These are phyloP conservation scores for Penicillium herquei DNA, from an alignment of 495 filamentous ascomycete species.

Conservation along the genomic window DNA sequence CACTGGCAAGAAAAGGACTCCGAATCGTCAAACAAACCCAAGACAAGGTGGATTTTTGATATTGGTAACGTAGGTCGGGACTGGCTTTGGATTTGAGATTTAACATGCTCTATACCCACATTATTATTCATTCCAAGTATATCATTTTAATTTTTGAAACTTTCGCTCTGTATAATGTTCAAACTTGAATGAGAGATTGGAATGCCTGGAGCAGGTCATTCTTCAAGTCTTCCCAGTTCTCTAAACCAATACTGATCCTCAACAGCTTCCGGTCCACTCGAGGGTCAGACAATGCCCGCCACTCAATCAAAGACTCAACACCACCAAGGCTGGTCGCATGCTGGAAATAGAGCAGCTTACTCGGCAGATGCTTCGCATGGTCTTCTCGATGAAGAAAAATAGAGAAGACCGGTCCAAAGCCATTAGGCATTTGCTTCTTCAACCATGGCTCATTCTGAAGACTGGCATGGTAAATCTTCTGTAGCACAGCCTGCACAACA, in stretches of 20 bases:
- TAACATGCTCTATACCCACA: neutral
- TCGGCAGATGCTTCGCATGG: slow-evolving; percentile 65
- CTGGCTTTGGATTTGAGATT: slow-evolving; percentile 38
- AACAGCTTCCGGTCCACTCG: slow-evolving; percentile 65
- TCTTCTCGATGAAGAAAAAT: slow-evolving; percentile 56
- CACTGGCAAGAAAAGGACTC: slow-evolving; percentile 26
- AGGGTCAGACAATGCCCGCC: slow-evolving; percentile 70
- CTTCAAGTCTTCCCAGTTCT: slow-evolving; percentile 75
- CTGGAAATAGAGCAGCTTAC: slow-evolving; percentile 73
- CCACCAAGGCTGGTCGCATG: slow-evolving; percentile 89
- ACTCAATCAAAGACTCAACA: slow-evolving; percentile 79
- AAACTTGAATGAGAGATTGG: slow-evolving; percentile 5
- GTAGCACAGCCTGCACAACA: slow-evolving; percentile 48
- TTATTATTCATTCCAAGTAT: neutral
- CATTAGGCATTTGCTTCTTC: slow-evolving; percentile 79
- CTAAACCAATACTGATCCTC: slow-evolving; percentile 76
- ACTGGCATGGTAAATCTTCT: slow-evolving; percentile 67
- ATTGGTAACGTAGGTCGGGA: slow-evolving; percentile 36
- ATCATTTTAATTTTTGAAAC: too few species aligned
- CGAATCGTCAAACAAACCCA: neutral
- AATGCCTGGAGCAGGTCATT: slow-evolving; percentile 71
- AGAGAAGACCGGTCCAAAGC: slow-evolving; percentile 80
- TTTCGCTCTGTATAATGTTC: too few species aligned
- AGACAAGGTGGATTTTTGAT: slow-evolving; percentile 37
- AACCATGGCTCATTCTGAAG: slow-evolving; percentile 72